Percentiles rank a stretch among this genome's conserved stretches.
Conservation (phyloP, 176 grass and related monocot genomes). For the Musa beccarii region DNA sequence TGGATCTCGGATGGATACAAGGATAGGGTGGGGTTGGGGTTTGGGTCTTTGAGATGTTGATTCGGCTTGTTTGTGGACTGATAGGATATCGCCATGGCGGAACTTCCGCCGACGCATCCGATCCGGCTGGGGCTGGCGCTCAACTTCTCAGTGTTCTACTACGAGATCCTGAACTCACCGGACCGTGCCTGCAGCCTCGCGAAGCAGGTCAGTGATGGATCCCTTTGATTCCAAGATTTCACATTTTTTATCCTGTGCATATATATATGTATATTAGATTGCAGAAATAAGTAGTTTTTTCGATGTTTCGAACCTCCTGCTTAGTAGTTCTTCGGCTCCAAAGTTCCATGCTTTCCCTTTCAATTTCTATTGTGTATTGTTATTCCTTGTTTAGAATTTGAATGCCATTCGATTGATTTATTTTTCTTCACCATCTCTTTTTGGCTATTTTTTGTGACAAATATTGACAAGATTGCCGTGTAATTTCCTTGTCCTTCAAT, state of each 20-base stretch:
- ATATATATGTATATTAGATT: no score
- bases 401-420: background rate
- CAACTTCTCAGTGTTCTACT: slow-evolving; percentile 8
- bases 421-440: background rate
- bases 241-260: no score
- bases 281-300: no score
- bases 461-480: background rate
- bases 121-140: background rate
- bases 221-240: no score
- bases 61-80: background rate
- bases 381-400: background rate
- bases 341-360: background rate
- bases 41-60: background rate
- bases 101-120: background rate
- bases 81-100: background rate
- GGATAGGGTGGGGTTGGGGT: background rate
- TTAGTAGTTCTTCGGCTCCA: background rate
- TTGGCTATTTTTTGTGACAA: background rate
- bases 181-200: background rate
- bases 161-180: slow-evolving; percentile 6
- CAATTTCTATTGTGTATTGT: background rate
- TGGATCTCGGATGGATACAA: background rate
- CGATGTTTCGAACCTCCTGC: background rate
- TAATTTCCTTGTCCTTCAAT: no score
- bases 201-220: background rate